Conservation (phyloP, 2,329 filamentous ascomycete genomes). For the Zymoseptoria ardabiliae region DNA sequence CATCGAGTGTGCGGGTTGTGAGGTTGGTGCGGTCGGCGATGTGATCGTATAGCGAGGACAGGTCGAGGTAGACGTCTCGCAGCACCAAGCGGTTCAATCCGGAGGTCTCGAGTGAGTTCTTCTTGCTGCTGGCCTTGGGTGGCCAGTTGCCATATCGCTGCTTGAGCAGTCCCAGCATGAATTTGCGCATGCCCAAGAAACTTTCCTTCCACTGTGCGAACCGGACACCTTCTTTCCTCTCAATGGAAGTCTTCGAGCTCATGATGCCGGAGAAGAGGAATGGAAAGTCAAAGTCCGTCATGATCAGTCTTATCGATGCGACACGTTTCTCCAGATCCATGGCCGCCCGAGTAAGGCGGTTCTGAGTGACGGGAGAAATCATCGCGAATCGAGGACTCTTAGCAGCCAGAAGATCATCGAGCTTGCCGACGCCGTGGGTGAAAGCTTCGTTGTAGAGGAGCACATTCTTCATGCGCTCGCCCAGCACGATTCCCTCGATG, state of each 20-base stretch:
- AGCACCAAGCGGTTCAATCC: constrained; percentile 81
- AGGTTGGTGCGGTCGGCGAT: constrained; percentile 71
- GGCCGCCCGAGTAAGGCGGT: constrained; percentile 73
- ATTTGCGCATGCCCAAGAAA: constrained; percentile 67
- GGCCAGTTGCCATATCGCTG: constrained; percentile 70
- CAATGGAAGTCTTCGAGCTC: constrained; percentile 68
- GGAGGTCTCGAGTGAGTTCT: constrained; percentile 78
- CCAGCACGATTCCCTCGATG: constrained; percentile 79
- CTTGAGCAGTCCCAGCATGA: constrained; percentile 64
- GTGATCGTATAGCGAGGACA: constrained; percentile 80
- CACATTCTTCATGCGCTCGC: constrained; percentile 75
- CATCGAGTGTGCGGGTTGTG: constrained; percentile 71
- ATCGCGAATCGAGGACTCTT: constrained; percentile 62
- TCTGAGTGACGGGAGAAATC: constrained; percentile 63
- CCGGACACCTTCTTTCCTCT: constrained; percentile 65
- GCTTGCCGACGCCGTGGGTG: constrained; percentile 82
- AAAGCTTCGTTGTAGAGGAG: constrained; percentile 87
- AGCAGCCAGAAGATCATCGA: constrained; percentile 62
- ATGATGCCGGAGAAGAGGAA: constrained; percentile 82
- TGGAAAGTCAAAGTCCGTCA: constrained; percentile 89
- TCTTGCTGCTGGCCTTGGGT: constrained; percentile 83
- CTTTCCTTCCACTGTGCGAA: constrained; percentile 77
- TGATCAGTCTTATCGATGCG: constrained; percentile 59
- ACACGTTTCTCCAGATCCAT: constrained; percentile 71
- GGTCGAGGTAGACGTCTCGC: constrained; percentile 74